Evolutionary conservation across 495 filamentous ascomycete species (phyloP).

Genomic region (Xylaria acuta): DNA sequence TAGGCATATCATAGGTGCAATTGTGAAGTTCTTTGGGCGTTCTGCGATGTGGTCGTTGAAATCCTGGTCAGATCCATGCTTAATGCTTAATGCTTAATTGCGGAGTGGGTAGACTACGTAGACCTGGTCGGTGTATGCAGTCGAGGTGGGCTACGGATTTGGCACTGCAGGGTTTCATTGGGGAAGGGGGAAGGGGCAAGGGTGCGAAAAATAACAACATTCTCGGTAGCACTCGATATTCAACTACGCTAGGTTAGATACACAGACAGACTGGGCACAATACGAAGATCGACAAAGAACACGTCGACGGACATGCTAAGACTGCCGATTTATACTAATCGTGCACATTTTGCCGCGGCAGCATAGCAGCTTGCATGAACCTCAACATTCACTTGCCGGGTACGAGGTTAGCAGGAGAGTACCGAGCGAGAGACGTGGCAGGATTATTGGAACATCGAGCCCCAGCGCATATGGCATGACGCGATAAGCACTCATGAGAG

Average conservation of each 20-base stretch:
- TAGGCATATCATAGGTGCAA: background rate
- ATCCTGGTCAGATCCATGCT: background rate
- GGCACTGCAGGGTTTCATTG: background rate
- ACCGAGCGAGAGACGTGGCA: background rate
- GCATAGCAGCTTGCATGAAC: background rate
- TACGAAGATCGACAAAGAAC: background rate
- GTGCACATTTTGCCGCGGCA: background rate
- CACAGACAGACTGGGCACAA: background rate
- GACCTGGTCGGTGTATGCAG: background rate
- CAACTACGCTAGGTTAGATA: background rate
- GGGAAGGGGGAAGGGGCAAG: background rate
- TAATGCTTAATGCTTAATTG: conserved; percentile 4
- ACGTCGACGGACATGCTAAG: background rate
- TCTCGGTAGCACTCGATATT: background rate
- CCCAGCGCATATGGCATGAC: background rate
- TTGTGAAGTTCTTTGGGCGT: background rate
- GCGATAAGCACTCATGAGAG: background rate
- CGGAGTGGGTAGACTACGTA: background rate
- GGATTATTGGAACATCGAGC: background rate
- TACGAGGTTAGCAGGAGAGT: background rate
- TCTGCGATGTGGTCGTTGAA: background rate
- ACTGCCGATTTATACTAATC: background rate
- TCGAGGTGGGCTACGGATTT: background rate
- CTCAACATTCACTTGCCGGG: conserved; percentile 4
- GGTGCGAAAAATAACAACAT: conserved; percentile 1